Evolutionary conservation across 176 grass and related monocot species (phyloP).

Genomic region (Rhynchospora breviuscula): DNA sequence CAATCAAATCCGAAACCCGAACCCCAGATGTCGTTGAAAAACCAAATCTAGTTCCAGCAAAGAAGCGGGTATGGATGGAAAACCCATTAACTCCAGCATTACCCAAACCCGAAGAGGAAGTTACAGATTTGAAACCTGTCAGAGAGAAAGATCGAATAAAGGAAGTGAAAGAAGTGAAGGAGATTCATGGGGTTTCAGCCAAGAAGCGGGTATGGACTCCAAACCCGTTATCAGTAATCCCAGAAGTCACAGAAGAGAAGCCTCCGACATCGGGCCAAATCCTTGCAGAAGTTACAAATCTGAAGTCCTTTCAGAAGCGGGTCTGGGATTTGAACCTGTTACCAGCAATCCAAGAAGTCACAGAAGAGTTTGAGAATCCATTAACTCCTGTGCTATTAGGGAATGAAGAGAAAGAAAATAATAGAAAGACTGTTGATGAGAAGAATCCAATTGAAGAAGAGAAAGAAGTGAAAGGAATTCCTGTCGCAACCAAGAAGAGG

Average conservation of each 20-base stretch:
- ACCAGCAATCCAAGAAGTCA: neutral
- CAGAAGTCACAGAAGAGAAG: neutral
- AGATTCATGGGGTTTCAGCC: slow-evolving; percentile 5
- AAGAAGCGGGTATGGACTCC: slow-evolving; percentile 50
- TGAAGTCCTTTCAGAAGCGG: neutral
- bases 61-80: slow-evolving; percentile 1
- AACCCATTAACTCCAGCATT: neutral
- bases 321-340: neutral
- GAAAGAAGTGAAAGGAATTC: neutral
- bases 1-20: neutral
- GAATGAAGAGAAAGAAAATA: neutral
- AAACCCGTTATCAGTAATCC: neutral
- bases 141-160: neutral
- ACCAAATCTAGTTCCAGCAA: neutral
- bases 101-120: neutral
- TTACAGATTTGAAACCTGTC: neutral
- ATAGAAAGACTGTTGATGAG: neutral
- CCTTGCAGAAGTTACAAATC: too few relatives aligned
- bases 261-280: neutral
- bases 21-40: neutral
- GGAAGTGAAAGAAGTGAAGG: neutral
- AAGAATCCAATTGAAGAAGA: neutral
- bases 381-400: neutral
- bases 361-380: neutral
- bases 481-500: slow-evolving; percentile 20